Evolutionary conservation across 768 basidiomycete genomes (phyloP).

Genomic region (Tulasnella calospora): DNA sequence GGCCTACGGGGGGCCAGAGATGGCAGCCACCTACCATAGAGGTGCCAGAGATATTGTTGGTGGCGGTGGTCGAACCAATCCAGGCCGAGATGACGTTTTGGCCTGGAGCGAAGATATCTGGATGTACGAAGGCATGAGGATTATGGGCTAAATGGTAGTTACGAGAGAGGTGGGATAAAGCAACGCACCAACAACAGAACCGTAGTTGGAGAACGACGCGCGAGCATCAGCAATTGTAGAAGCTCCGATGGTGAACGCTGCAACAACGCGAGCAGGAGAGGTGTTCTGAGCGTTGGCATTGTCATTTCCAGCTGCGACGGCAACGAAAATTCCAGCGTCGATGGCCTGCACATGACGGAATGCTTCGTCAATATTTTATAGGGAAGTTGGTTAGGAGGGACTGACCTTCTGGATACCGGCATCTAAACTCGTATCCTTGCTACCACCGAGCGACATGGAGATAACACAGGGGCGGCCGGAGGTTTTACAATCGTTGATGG

Average conservation of each 20-base stretch:
- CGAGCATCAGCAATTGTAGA: constrained; percentile 68
- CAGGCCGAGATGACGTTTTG: constrained; percentile 20
- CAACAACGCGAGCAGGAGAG: constrained; percentile 28
- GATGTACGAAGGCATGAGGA: neutral
- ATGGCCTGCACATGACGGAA: constrained; percentile 1
- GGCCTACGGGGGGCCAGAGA: no score
- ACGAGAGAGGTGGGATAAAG: neutral
- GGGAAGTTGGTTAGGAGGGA: neutral
- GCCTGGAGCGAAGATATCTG: constrained; percentile 23
- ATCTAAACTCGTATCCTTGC: constrained; percentile 21
- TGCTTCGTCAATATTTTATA: neutral
- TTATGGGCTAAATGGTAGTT: neutral
- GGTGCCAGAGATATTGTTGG: constrained; percentile 23
- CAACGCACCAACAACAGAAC: constrained; percentile 20
- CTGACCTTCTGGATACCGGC: constrained; percentile 21
- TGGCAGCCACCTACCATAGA: neutral
- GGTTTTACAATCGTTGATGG: constrained; percentile 25
- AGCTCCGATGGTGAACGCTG: constrained; percentile 30
- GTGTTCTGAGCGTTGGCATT: constrained; percentile 26
- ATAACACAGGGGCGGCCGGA: constrained; percentile 27
- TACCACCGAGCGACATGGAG: constrained; percentile 25
- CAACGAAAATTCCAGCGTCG: constrained; percentile 26
- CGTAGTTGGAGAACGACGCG: constrained; percentile 68
- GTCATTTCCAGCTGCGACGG: constrained; percentile 30
- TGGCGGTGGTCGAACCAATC: constrained; percentile 22